phyloP scores from a whole-genome alignment of 495 filamentous ascomycete species.

The Aspergillus panamensis region DNA sequence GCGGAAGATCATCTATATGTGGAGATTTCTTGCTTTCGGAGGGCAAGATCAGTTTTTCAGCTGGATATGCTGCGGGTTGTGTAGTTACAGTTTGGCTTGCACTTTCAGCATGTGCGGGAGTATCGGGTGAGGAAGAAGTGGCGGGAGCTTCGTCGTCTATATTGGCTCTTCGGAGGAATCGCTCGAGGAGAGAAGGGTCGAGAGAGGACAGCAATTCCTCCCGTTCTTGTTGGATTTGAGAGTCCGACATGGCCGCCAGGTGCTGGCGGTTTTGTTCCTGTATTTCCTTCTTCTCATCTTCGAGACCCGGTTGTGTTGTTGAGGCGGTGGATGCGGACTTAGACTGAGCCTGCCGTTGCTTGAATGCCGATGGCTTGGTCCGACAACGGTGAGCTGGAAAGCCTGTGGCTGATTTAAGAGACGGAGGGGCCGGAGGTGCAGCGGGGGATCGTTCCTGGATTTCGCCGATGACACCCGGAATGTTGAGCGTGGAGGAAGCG shows the following conservation, averaged over 20 bases:
- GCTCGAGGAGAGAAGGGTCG: constrained; percentile 67
- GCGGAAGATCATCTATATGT: constrained; percentile 38
- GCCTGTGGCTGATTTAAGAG: constrained; percentile 63
- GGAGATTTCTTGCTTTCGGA: constrained; percentile 18
- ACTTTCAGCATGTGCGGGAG: constrained; percentile 12
- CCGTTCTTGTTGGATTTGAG: constrained; percentile 74
- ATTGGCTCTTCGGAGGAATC: constrained; percentile 72
- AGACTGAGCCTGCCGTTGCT: constrained; percentile 54
- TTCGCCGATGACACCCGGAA: constrained; percentile 62
- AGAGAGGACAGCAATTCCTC: constrained; percentile 68
- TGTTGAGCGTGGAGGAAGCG: constrained; percentile 22
- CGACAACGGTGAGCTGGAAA: constrained; percentile 87
- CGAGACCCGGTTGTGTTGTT: constrained; percentile 5
- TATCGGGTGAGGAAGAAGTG: background rate
- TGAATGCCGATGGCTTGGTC: constrained; percentile 68
- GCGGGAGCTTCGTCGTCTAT: constrained; percentile 57
- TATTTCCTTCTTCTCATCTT: constrained; percentile 62
- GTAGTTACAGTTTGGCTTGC: constrained; percentile 9
- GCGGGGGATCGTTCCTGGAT: constrained; percentile 68
- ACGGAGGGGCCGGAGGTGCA: constrained; percentile 50
- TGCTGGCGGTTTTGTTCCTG: constrained; percentile 75
- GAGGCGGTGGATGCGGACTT: constrained; percentile 3
- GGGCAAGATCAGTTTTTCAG: constrained; percentile 6
- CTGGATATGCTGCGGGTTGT: constrained; percentile 1
- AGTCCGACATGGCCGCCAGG: constrained; percentile 73